Evolutionary conservation across 2,329 filamentous ascomycete species (phyloP), one percentile per base, ranked within the genome.

Genomic region (Scedosporium aurantiacum): DNA sequence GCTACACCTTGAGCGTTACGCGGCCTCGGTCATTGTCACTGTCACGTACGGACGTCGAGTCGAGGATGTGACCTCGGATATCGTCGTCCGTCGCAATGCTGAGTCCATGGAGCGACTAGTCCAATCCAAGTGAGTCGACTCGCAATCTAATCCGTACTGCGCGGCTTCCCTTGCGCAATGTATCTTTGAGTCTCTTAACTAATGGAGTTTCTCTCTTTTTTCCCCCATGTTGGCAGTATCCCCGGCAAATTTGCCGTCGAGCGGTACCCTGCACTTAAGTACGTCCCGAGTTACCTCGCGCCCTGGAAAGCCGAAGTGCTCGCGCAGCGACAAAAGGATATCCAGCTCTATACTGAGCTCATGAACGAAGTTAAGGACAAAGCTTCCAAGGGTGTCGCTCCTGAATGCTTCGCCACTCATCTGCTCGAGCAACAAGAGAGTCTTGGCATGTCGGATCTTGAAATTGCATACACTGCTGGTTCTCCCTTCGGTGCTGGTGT

Each of bases 401-500:
- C 71, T 0, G 66, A 71, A 0, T 79, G 76, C 25, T 79, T 81
- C 27, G 74, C 75, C 0, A 76, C 71, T 1, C 71, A 78, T 4
- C 71, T 80, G 6, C 64, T 79, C 0, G 66, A 74, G 12, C 72
- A 78, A 28, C 74, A 77, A 14, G 67, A 71, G 0, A 72, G 68
- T 16, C 65, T 75, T 0, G 75, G 74, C 1, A 75, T 79, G 69
- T 70, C 70, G 0, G 73, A 76, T 41, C 63, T 76, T 0, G 78
- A 80, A 52, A 68, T 75, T 32, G 75, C 75, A 0, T 78, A 78
- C 47, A 70, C 74, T 0, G 74, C 76, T 0, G 78, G 76, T 1
- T 75, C 75, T 1, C 73, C 78, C 0, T 79, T 79, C 28, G 78
- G 76, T 0, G 75, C 75, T 0, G 75, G 75, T 0, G 74, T 76